Evolutionary conservation across 2,329 filamentous ascomycete species (phyloP), one percentile per base, ranked within the genome.

Genomic region (Chalara sp.): DNA sequence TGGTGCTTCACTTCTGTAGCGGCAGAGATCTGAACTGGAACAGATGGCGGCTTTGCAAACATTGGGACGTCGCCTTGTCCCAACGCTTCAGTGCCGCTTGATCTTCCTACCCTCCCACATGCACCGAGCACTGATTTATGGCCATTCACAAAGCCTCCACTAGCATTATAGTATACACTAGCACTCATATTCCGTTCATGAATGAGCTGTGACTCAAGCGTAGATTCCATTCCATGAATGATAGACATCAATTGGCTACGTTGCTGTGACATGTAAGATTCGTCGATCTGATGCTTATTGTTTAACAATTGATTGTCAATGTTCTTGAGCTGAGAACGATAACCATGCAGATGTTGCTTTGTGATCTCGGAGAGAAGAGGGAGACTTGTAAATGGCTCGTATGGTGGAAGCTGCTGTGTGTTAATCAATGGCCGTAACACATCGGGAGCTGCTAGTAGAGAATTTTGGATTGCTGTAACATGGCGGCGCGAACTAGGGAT

Each of bases 241-340:
- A 61, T 58, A 28, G 68, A 64, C n/a, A 68, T 65, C 51, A 79
- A 61, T 35, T 68, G 61, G 35, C 68, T 60, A 4, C 68, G 71
- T 42, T 72, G 70, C 30, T 66, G 59, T 53, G 75, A 70, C 62
- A 80, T 74, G 33, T 70, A 65, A 54, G 70, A 72, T 56, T 79
- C 78, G 52, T 84, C 80, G 54, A 83, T 80, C 57, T 83, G 80
- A 55, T 83, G 78, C 56, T 73, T 76, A 61, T 84, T 83, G 68
- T 78, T 81, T 48, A 75, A 72, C 43, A 84, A 64, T 56, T 84
- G 80, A 53, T 79, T 75, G 55, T 82, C 75, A 40, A 77, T 70
- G 51, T 76, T 75, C 58, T 75, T 78, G 53, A 84, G 69, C n/a
- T 73, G 72, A n/a, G 62, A 59, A 40, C 72, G 72, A 49, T 84